Evolutionary conservation across 768 basidiomycete species (phyloP).

Genomic region (Pholiota microspora): DNA sequence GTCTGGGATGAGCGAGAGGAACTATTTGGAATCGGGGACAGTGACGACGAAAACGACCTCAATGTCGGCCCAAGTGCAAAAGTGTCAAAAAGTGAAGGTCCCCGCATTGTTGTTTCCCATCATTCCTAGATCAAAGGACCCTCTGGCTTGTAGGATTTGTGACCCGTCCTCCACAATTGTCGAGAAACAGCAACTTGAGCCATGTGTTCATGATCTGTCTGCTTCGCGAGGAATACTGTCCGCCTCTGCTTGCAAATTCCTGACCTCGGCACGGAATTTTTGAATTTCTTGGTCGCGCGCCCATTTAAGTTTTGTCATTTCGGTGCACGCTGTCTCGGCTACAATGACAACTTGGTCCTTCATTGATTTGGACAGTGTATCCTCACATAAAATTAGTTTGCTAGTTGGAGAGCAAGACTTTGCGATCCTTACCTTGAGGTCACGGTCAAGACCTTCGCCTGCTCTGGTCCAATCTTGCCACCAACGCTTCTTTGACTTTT

Average conservation of each 20-base stretch:
- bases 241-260: slow-evolving; percentile 35
- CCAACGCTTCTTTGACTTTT: slow-evolving; percentile 65
- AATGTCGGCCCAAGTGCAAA: slow-evolving; percentile 16
- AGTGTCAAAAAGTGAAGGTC: slow-evolving; percentile 11
- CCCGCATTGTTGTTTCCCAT: slow-evolving; percentile 23
- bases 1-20: slow-evolving; percentile 83
- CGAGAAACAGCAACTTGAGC: neutral
- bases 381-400: slow-evolving; percentile 29
- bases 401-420: neutral
- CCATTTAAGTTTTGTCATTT: slow-evolving; percentile 37
- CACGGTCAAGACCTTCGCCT: slow-evolving; percentile 59
- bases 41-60: slow-evolving; percentile 48
- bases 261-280: slow-evolving; percentile 40
- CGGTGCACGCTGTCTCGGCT: slow-evolving; percentile 47
- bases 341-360: slow-evolving; percentile 51
- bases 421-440: slow-evolving; percentile 52
- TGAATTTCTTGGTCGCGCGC: slow-evolving; percentile 45
- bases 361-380: slow-evolving; percentile 43
- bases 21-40: slow-evolving; percentile 64
- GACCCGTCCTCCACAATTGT: too few relatives aligned
- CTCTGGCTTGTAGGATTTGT: too few relatives aligned
- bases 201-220: slow-evolving; percentile 10
- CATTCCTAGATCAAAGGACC: neutral
- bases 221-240: slow-evolving; percentile 17
- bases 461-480: slow-evolving; percentile 65